Evolutionary conservation across 345 rosid species (phyloP).

Genomic region (Limnanthes douglasii): DNA sequence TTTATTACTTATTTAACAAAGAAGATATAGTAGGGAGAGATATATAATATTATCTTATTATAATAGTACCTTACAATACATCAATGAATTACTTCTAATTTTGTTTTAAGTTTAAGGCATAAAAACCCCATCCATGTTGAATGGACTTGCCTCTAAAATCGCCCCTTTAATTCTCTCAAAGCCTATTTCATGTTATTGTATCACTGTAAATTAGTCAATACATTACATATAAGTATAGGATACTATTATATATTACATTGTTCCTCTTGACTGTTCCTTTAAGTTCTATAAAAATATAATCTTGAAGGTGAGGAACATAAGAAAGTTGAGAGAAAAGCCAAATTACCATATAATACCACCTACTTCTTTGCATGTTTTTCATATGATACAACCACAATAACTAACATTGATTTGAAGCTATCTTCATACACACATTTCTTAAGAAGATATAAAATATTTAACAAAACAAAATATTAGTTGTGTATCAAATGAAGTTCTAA

Average conservation of each 20-base stretch:
- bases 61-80: constrained; percentile 44
- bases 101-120: constrained; percentile 90
- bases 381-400: constrained; percentile 64
- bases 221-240: background rate
- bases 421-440: constrained; percentile 90
- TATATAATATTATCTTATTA: too few species aligned
- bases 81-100: constrained; percentile 57
- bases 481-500: background rate
- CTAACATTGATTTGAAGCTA: constrained; percentile 72
- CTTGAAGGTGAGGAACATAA: constrained; percentile 41
- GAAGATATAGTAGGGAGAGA: too few species aligned
- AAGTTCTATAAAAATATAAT: constrained; percentile 44
- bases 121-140: constrained; percentile 72
- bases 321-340: constrained; percentile 35
- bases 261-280: constrained; percentile 43
- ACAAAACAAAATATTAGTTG: too few species aligned
- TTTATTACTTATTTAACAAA: too few species aligned
- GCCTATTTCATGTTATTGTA: constrained; percentile 37
- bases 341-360: constrained; percentile 35
- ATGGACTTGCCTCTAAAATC: constrained; percentile 39
- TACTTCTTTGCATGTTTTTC: constrained; percentile 46
- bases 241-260: constrained; percentile 44
- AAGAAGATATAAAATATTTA: too few species aligned
- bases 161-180: constrained; percentile 68
- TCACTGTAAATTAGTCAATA: background rate